Evolutionary conservation across 129 eudicot genomes (phyloP).

Genomic region (Cynara cardunculus): DNA sequence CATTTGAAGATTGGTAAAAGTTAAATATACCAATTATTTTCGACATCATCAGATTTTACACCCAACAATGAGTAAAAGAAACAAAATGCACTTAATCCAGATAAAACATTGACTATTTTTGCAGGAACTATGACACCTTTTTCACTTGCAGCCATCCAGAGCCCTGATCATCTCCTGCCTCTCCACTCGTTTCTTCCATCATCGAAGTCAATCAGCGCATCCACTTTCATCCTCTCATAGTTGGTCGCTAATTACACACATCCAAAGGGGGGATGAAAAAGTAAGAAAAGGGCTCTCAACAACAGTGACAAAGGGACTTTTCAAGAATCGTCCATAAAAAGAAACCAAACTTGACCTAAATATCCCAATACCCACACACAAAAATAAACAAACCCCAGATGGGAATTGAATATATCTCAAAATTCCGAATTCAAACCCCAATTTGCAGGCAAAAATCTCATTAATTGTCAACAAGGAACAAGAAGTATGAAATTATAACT

Average conservation of each 20-base stretch:
- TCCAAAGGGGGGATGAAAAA: not conserved
- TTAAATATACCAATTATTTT: not conserved
- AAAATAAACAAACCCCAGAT: conserved; percentile 22
- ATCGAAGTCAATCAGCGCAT: conserved; percentile 16
- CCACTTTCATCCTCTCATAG: conserved; percentile 21
- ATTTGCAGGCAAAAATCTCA: conserved; percentile 7
- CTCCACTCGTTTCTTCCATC: conserved; percentile 59
- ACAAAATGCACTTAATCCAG: conserved; percentile 3
- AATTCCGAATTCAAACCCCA: conserved; percentile 9
- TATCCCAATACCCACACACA: not conserved
- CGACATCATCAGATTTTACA: not conserved
- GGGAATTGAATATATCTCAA: conserved; percentile 8
- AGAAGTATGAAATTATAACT: not conserved
- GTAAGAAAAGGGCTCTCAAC: not conserved
- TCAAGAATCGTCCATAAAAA: conserved; percentile 8
- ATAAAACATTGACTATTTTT: not conserved
- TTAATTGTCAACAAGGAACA: not conserved
- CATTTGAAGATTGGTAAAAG: not conserved
- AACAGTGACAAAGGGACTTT: not conserved
- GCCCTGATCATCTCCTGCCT: conserved; percentile 74
- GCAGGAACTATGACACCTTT: conserved; percentile 50
- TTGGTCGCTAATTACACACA: conserved; percentile 7
- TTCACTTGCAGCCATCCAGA: conserved; percentile 98
- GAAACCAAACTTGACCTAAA: conserved; percentile 18
- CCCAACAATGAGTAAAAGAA: not conserved